phyloP scores from a whole-genome alignment of 1,139 yeast genomes.

The Barnettozyma hawaiiensis region DNA sequence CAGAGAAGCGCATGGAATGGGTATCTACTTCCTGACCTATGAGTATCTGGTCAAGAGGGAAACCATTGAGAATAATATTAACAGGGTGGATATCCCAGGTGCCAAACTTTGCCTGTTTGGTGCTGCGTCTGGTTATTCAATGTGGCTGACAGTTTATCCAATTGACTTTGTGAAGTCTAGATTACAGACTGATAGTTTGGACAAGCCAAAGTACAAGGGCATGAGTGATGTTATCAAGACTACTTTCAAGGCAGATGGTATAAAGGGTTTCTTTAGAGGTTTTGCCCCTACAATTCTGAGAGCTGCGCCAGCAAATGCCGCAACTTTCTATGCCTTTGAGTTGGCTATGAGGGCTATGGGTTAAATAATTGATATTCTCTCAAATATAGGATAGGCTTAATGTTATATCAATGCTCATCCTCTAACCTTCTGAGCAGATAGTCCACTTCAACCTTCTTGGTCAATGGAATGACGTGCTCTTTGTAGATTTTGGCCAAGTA shows the following conservation, averaged over 20 bases:
- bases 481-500: slow-evolving; percentile 76
- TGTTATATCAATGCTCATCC: slow-evolving; percentile 39
- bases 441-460: slow-evolving; percentile 92
- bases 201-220: slow-evolving; percentile 37
- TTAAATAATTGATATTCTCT: slow-evolving; percentile 16
- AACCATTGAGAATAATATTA: slow-evolving; percentile 35
- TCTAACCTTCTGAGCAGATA: slow-evolving; percentile 80
- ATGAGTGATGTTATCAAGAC: slow-evolving; percentile 47
- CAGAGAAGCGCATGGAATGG: slow-evolving; percentile 85
- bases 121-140: slow-evolving; percentile 78
- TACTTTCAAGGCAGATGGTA: slow-evolving; percentile 52
- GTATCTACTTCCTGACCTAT: slow-evolving; percentile 81
- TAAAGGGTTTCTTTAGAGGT: slow-evolving; percentile 79
- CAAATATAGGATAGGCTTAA: no score
- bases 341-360: slow-evolving; percentile 65
- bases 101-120: slow-evolving; percentile 80
- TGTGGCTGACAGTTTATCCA: slow-evolving; percentile 82
- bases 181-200: slow-evolving; percentile 73
- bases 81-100: slow-evolving; percentile 70
- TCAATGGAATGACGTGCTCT: slow-evolving; percentile 85
- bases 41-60: slow-evolving; percentile 77
- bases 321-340: slow-evolving; percentile 90
- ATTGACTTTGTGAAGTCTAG: slow-evolving; percentile 82
- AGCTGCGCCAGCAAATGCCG: slow-evolving; percentile 97
- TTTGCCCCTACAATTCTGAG: slow-evolving; percentile 85